Evolutionary conservation across 2,329 filamentous ascomycete genomes (phyloP), one percentile per base, ranked within the genome.

Genomic region (Shiraia bambusicola): DNA sequence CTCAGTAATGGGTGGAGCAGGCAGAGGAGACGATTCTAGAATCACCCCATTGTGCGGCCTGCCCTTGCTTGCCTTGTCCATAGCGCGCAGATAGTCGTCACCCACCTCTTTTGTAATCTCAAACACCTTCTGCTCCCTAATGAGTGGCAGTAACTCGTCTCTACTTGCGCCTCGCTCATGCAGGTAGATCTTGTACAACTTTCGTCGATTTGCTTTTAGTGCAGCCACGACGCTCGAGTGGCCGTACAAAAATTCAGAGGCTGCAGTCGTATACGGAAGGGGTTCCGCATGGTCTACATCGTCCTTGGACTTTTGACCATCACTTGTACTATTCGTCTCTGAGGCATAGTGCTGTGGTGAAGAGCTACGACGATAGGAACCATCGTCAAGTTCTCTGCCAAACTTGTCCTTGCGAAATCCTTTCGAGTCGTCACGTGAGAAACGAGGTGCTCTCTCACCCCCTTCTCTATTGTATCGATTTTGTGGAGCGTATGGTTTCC

Each of bases 241-340:
- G 5, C 93, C 93, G 63, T 95, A 97, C 2, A 98, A 75, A 56
- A 96, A 97, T 48, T 95, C 86, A 0, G 91, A 95, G 4, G 88
- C 88, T 0, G 92, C 86, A 1, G 89, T 94, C 0, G 88, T 89
- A 62, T 92, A 84, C 1, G 82, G 81, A 13, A 87, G 76, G 52
- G 79, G 54, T 28, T 63, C 58, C 11, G 16, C 12, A 13, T 19
- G 31, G 8, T 26, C 31, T 13, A 31, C 12, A 12, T 15, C 14
- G 25, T 4, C 15, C n/a, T 16, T 15, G 6, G 19, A 16, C 19
- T 22, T 4, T 22, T 22, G 4, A 22, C 4, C 19, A 22, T 8
- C 19, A 22, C 19, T 8, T 8, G 19, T 5, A 22, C 8, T 15
- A 6, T 22, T n/a, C 13, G 31, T 14, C 24, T 11, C 9, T 9